Conservation (phyloP, 1,284 basidiomycete species). For the Rhizoctonia solani region DNA sequence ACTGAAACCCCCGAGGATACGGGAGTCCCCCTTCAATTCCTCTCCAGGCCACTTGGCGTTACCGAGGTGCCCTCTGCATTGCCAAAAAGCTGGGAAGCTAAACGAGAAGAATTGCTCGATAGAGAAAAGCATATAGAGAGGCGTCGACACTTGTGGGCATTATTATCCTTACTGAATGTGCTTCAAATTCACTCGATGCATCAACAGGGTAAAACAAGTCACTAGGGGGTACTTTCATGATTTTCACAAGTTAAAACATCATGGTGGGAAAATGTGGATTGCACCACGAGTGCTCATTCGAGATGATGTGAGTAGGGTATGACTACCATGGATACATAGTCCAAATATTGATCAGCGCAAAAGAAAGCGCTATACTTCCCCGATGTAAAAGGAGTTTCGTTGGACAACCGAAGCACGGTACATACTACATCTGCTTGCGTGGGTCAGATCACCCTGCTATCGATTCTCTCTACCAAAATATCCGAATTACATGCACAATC, state of each 20-base stretch:
- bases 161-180: background rate
- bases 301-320: constrained; percentile 72
- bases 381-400: constrained; percentile 75
- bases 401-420: constrained; percentile 58
- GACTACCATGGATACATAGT: background rate
- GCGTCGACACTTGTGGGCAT: constrained; percentile 69
- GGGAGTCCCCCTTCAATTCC: constrained; percentile 42
- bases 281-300: constrained; percentile 87
- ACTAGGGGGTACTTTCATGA: constrained; percentile 91
- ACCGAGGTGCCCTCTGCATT: constrained; percentile 59
- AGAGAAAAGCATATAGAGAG: constrained; percentile 72
- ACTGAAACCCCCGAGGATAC: constrained; percentile 5
- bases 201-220: constrained; percentile 76
- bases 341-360: constrained; percentile 16
- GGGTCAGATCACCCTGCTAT: constrained; percentile 77
- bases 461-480: constrained; percentile 80
- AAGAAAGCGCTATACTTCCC: constrained; percentile 92
- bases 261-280: constrained; percentile 96
- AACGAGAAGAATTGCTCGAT: constrained; percentile 71
- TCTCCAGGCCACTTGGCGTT: constrained; percentile 78
- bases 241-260: constrained; percentile 75
- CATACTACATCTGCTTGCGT: constrained; percentile 80
- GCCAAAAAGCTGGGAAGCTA: constrained; percentile 66
- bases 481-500: constrained; percentile 87
- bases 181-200: background rate